phyloP scores from a whole-genome alignment of 2,329 filamentous ascomycete genomes.

The Coniochaeta ligniaria region DNA sequence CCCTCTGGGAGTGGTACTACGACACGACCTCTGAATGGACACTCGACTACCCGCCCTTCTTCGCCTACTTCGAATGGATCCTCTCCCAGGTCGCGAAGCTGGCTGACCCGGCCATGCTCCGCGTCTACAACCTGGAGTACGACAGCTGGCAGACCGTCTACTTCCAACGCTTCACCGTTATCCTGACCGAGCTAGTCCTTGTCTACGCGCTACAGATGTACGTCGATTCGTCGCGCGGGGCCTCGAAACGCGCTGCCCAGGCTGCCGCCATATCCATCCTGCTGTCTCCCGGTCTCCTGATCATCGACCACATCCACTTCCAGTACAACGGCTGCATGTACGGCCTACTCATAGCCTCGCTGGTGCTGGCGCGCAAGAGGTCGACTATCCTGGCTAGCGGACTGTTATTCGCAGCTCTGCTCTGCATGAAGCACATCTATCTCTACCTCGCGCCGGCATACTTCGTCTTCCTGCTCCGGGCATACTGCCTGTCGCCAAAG shows the following conservation, averaged over 20 bases:
- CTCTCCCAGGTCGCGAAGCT: conserved; percentile 75
- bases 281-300: conserved; percentile 84
- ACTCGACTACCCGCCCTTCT: conserved; percentile 96
- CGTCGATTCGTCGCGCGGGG: conserved; percentile 60
- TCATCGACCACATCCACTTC: conserved; percentile 98
- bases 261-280: conserved; percentile 83
- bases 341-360: conserved; percentile 77
- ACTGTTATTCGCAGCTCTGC: conserved; percentile 71
- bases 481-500: conserved; percentile 76
- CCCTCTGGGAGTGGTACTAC: conserved; percentile 86
- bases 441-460: conserved; percentile 94
- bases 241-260: conserved; percentile 67
- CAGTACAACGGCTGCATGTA: conserved; percentile 99
- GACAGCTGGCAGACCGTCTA: conserved; percentile 91
- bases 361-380: conserved; percentile 72
- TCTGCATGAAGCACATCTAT: conserved; percentile 98
- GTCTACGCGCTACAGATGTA: conserved; percentile 78
- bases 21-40: conserved; percentile 99
- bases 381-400: conserved; percentile 73
- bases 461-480: conserved; percentile 85
- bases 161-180: conserved; percentile 87
- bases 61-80: conserved; percentile 93
- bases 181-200: conserved; percentile 76
- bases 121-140: conserved; percentile 73
- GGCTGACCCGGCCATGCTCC: conserved; percentile 74